Evolutionary conservation across 371 early-diverging fungal species (phyloP), one percentile per base, ranked within the genome.

Genomic region (Thermomucor indicae-seudaticae): DNA sequence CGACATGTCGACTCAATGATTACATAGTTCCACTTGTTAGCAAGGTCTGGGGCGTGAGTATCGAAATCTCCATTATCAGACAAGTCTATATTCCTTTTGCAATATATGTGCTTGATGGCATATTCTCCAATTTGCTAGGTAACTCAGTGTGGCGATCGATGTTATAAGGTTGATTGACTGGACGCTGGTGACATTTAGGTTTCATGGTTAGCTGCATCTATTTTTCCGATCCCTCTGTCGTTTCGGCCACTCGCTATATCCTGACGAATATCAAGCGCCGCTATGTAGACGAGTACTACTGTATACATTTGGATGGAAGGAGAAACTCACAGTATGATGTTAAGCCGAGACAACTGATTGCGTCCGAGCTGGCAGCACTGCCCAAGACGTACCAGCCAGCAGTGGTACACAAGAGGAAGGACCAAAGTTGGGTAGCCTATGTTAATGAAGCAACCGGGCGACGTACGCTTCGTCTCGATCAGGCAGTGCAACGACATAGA

Each of bases 191-290:
- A 25, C 8, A 17, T 19, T 14, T 57, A 67, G 72, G 68, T 0
- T 48, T 67, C 27, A 51, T 72, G 57, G 56, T 68, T 12, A 58
- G 59, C 31, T 47, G 49, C 25, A 59, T 72, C 2, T 72, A 64
- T 29, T 67, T 67, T 25, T 58, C 68, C 1, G 72, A 72, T 42
- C 72, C 72, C 27, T 60, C 65, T 4, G 61, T 72, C 8, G 41
- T 40, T 3, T 51, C 50, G 6, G 55, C 61, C 0, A 30, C 51
- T 12, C 44, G 38, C 0, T 64, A 65, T 6, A 25, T 34, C 0
- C 17, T 22, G 6, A 37, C 41, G 1, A 7, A 22, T 1, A n/a
- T 65, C 2, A 62, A 61, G 30, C 25, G 47, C 12, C 50, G 46
- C 6, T 72, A 72, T 11, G 68, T 72, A 3, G 57, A 65, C 24